phyloP scores from a whole-genome alignment of 345 rosid species.

The Cardiospermum halicacabum region DNA sequence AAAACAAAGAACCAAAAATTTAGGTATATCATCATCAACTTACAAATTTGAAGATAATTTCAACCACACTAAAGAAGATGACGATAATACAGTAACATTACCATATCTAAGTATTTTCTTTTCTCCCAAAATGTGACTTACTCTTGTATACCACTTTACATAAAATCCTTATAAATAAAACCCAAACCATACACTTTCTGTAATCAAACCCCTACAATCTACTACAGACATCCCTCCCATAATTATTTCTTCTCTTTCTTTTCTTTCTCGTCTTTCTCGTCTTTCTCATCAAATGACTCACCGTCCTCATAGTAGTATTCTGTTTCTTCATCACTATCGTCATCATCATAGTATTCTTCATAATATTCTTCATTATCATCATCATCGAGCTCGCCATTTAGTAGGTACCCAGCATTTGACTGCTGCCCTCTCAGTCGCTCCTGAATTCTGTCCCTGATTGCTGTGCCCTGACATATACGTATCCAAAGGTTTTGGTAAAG shows the following conservation, averaged over 20 bases:
- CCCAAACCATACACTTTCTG: constrained; percentile 6
- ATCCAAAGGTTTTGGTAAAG: neutral
- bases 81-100: too few species aligned
- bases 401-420: constrained; percentile 11
- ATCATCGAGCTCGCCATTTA: constrained; percentile 31
- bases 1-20: too few species aligned
- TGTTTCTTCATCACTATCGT: constrained; percentile 24
- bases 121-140: constrained; percentile 3
- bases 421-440: constrained; percentile 62
- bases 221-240: neutral
- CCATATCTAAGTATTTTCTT: neutral
- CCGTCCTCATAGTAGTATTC: constrained; percentile 39
- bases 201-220: constrained; percentile 3
- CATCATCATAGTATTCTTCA: constrained; percentile 15
- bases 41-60: too few species aligned
- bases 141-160: constrained; percentile 9
- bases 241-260: constrained; percentile 21
- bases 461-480: constrained; percentile 67
- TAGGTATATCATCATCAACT: too few species aligned
- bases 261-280: constrained; percentile 26
- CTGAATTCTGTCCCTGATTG: constrained; percentile 78
- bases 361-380: constrained; percentile 28
- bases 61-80: neutral
- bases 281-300: constrained; percentile 36
- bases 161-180: neutral